Evolutionary conservation across 371 early-diverging fungal genomes (phyloP).

Genomic region (Batkoa obscura): DNA sequence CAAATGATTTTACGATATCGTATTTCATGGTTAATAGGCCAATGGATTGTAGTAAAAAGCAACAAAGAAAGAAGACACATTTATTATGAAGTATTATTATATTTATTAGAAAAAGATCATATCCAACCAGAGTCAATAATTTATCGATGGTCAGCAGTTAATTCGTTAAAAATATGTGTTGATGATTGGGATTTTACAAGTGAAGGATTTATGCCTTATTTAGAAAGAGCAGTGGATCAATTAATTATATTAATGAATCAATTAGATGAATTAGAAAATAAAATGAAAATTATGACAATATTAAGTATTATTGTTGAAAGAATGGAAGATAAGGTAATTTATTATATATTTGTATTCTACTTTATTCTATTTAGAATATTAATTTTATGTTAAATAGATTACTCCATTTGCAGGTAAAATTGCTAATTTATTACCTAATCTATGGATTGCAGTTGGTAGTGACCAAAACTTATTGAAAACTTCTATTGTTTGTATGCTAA

Average conservation of each 20-base stretch:
- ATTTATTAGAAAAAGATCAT: conserved; percentile 39
- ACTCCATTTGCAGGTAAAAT: conserved; percentile 48
- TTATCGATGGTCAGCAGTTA: conserved; percentile 67
- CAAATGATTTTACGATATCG: conserved; percentile 46
- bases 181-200: conserved; percentile 84
- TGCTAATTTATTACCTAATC: conserved; percentile 47
- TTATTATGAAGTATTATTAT: conserved; percentile 46
- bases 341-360: neutral
- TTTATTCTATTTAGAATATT: neutral
- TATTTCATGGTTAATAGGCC: conserved; percentile 64
- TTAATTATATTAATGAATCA: conserved; percentile 33
- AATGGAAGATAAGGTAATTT: conserved; percentile 36
- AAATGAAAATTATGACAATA: conserved; percentile 51
- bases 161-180: conserved; percentile 32
- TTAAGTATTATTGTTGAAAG: conserved; percentile 58
- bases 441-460: conserved; percentile 49
- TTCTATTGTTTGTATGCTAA: conserved; percentile 50
- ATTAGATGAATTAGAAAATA: conserved; percentile 56
- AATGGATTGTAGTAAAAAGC: conserved; percentile 66
- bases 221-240: conserved; percentile 33
- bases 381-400: conserved; percentile 20
- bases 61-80: conserved; percentile 35
- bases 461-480: conserved; percentile 63
- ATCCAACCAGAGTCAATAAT: conserved; percentile 26
- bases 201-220: conserved; percentile 40